Base-by-base conservation (phyloP, 176 grass and related monocot species). In the Typha latifolia region DNA sequence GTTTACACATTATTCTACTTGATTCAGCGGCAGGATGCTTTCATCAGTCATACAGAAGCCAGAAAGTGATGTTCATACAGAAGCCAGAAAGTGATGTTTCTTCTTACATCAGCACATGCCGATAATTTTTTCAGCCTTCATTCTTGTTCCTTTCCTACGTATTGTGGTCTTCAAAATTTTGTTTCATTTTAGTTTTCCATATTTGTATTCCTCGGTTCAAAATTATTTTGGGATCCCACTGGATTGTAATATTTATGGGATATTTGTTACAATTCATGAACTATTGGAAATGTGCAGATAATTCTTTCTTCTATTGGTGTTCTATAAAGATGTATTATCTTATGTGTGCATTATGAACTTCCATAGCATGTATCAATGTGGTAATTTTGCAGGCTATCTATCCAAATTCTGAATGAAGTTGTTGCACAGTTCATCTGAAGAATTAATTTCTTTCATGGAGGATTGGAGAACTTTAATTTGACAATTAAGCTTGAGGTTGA, bases 241-340 rank as follows among this genome's bases (percentile, higher is more conserved):
- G 63, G 32, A 65, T 34, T 47, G 14, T 10, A 12, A 37, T n/a
- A 65, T n/a, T 37, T 21, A 65, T 65, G n/a, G 16, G 32, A 43
- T 32, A 34, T 65, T 61, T 26, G 23, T 61, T 22, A 61, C 56
- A n/a, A 18, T 65, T 65, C 63, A 65, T 65, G 63, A 65, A 29
- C n/a, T 65, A 65, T 65, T 47, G 14, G 16, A 65, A 65, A 43
- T 65, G 63, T 65, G 63, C 63, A 47, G 32, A 65, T 65, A 65
- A 65, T 65, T 65, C 31, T 65, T 43, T 65, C 63, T 18, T n/a
- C 3, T 47, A 59, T 19, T 21, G 8, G 16, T 6, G 3, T 59
- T 22, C 20, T 29, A 59, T 6, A 19, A 59, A 59, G 53, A 59
- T 59, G 53, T 56, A 15, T 55, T 37, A 7, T 19, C 51, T 19